Evolutionary conservation across 2,329 filamentous ascomycete genomes (phyloP).

Genomic region (Tolypocladium tropicale): DNA sequence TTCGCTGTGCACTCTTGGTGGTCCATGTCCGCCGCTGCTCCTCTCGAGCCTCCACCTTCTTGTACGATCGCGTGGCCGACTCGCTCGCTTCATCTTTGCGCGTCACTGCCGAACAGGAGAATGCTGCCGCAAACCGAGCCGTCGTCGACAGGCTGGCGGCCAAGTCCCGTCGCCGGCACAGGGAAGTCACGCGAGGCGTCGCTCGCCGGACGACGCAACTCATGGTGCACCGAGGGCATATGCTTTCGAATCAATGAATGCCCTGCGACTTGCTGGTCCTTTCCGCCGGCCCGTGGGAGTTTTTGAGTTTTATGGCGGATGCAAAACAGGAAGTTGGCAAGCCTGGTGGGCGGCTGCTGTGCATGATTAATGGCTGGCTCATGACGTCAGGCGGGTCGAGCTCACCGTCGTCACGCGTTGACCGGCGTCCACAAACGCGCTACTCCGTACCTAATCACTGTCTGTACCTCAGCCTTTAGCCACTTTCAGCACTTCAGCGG

Average conservation of each 20-base stretch:
- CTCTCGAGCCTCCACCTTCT: not conserved
- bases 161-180: not conserved
- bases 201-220: not conserved
- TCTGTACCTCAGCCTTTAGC: not conserved
- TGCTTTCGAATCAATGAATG: not conserved
- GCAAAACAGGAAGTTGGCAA: not conserved
- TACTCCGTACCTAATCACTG: no score
- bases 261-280: not conserved
- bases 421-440: not conserved
- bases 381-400: not conserved
- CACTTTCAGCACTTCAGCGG: not conserved
- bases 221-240: not conserved
- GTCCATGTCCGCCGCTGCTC: not conserved
- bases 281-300: not conserved
- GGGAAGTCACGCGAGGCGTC: not conserved
- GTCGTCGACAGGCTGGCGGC: not conserved
- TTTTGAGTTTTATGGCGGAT: not conserved
- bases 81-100: not conserved
- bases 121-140: not conserved
- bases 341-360: not conserved
- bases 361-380: not conserved
- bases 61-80: not conserved
- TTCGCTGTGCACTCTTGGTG: conserved; percentile 30
- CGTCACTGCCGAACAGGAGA: not conserved
- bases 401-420: not conserved